Base-by-base conservation (phyloP, 148 eudicot species). In the Selenicereus undatus region DNA sequence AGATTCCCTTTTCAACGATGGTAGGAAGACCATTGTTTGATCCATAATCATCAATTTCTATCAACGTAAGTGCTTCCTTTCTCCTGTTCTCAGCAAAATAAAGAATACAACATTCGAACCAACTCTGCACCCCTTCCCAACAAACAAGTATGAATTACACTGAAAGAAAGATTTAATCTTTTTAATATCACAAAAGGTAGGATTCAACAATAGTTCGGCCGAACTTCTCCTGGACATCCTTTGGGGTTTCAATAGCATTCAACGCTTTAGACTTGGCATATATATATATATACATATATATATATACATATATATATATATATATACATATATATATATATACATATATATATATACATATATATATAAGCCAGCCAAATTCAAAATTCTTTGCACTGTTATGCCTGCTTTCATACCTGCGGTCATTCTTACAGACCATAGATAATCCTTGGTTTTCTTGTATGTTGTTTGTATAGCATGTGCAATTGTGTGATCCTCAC, bases 381-480 rank as follows among this genome's bases (percentile, higher is more conserved):
- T 80, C 81, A 96, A 81, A 79, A 96, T 87, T 45, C 87, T 86
- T 82, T 91, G 85, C 70, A 90, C 95, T 42, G 91, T 92, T 88
- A 88, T 87, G 80, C 97, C 98, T 20, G n/a, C n/a, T n/a, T n/a
- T n/a, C n/a, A n/a, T n/a, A n/a, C n/a, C n/a, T n/a, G n/a, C n/a
- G n/a, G n/a, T n/a, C n/a, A n/a, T n/a, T n/a, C n/a, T n/a, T n/a
- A n/a, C n/a, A n/a, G n/a, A n/a, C n/a, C n/a, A n/a, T n/a, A n/a
- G n/a, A n/a, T n/a, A n/a, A n/a, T n/a, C 99, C 98, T 96, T 96
- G 73, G 99, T 96, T 83, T 92, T 96, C 90, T 96, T 96, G 88
- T 92, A 92, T 42, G 88, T 70, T 45, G 93, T 92, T 84, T 93
- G 97, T 73, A 93, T 80, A 62, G 99, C 98, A 87, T 96, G 99